Conservation (phyloP, 2,329 filamentous ascomycete species). For the Parastagonospora nodorum region DNA sequence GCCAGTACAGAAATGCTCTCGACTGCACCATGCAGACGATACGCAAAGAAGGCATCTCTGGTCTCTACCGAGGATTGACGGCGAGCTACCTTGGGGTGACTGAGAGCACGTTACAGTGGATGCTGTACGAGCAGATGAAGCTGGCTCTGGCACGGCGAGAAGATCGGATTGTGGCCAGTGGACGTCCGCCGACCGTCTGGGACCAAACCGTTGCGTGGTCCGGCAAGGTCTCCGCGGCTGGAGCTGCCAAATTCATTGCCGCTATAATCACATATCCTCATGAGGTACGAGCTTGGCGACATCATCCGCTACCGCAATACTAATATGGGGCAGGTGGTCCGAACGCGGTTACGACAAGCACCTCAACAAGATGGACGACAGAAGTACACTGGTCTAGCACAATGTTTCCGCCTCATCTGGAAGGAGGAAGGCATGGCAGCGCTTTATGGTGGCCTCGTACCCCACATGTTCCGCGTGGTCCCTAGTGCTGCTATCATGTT, state of each 20-base stretch:
- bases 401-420: slow-evolving; percentile 87
- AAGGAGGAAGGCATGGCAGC: slow-evolving; percentile 85
- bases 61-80: slow-evolving; percentile 87
- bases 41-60: slow-evolving; percentile 76
- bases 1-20: slow-evolving; percentile 83
- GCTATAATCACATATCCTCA: slow-evolving; percentile 89
- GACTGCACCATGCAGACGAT: slow-evolving; percentile 87
- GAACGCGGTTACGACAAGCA: slow-evolving; percentile 83
- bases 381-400: slow-evolving; percentile 86
- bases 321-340: slow-evolving; percentile 64
- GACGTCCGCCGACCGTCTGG: slow-evolving; percentile 69
- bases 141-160: slow-evolving; percentile 69
- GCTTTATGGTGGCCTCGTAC: slow-evolving; percentile 88
- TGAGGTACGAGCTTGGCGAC: slow-evolving; percentile 63
- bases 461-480: slow-evolving; percentile 87
- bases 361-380: slow-evolving; percentile 72
- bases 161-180: slow-evolving; percentile 58
- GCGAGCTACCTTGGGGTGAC: slow-evolving; percentile 90
- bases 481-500: slow-evolving; percentile 97
- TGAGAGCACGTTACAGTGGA: slow-evolving; percentile 91
- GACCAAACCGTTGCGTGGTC: slow-evolving; percentile 78
- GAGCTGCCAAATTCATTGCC: slow-evolving; percentile 83
- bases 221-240: slow-evolving; percentile 78
- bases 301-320: not conserved
- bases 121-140: slow-evolving; percentile 94